Base-by-base conservation (phyloP, 2,329 filamentous ascomycete species). In the Emmonsiellopsis sp. region DNA sequence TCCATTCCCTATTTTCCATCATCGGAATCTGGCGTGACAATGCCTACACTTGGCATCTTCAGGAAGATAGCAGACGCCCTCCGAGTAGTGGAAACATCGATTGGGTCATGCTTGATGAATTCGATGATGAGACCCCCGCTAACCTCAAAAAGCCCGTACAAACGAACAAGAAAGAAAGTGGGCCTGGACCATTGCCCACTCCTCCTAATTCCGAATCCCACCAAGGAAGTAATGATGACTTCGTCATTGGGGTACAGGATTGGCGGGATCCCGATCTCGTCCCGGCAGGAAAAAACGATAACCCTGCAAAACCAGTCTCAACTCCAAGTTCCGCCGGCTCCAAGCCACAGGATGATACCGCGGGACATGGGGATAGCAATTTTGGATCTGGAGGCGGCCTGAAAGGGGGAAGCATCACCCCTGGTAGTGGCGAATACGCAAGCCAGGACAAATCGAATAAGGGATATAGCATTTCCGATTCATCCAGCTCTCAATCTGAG, bases 221-320 rank as follows among this genome's bases (percentile, higher is more conserved):
- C 34, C 56, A 61, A n/a, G 60, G 61, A 16, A 61, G 61, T 41
- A 54, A 61, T 9, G 71, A 72, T 58, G 85, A 89, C 65, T 92
- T 91, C 65, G 79, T 87, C 44, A 91, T 92, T 62, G 88, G 87
- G n/a, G 83, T 90, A 10, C 86, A 93, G 59, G 88, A 93, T 65
- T 92, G 88, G 88, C 80, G 87, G 59, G 88, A 93, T 66, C 85
- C 87, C 5, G 87, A 89, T 65, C 72, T 89, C 15, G 74, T 89
- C 20, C 76, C 76, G 1, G 66, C 71, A 40, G 68, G 69, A 48
- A 64, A 50, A 45, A 48, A 41, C 15, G 51, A 46, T 44, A 40
- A 40, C 35, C 35, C 53, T 51, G 55, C 57, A 15, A 58, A 56
- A n/a, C 59, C 61, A 41, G 70, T 57, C 55, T 59, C 56, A 26